Percentiles rank a stretch among this genome's conserved stretches.
These are phyloP conservation scores for Barnettozyma siamensis DNA, from an alignment of 805 yeast genomes.

Conservation along the genomic window DNA sequence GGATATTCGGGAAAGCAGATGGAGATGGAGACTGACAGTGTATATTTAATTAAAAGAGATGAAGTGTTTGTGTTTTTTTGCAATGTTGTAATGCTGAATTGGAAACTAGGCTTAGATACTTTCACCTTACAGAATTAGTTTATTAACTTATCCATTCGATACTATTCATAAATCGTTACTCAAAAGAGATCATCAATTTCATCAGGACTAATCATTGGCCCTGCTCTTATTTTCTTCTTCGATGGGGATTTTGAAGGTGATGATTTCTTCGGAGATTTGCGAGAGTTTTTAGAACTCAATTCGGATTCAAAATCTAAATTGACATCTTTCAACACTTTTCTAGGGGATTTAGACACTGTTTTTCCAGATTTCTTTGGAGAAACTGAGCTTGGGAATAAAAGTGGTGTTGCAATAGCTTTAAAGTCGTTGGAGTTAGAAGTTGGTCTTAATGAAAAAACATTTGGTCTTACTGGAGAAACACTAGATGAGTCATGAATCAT, in stretches of 20 bases:
- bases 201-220: background rate
- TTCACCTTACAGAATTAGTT: no score
- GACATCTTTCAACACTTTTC: constrained; percentile 11
- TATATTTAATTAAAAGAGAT: no score
- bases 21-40: no score
- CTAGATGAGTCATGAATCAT: background rate
- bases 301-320: constrained; percentile 12
- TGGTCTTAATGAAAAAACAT: no score
- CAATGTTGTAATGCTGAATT: no score
- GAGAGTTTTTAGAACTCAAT: background rate
- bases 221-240: constrained; percentile 4
- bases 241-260: constrained; percentile 6
- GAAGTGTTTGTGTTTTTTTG: no score
- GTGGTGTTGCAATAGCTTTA: constrained; percentile 14
- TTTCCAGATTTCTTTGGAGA: constrained; percentile 8
- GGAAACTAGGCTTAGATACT: no score
- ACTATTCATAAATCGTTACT: no score
- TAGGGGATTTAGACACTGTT: constrained; percentile 9
- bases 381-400: constrained; percentile 4
- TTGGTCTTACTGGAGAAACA: constrained; percentile 10
- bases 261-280: constrained; percentile 2
- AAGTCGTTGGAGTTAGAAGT: constrained; percentile 13
- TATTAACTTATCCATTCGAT: no score
- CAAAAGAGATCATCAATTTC: constrained; percentile 1
- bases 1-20: no score